Percentiles rank a stretch among this genome's conserved stretches.
These are phyloP conservation scores for Nitzschia palea DNA, from an alignment of 108 stramenopile genomes.

Conservation along the genomic window DNA sequence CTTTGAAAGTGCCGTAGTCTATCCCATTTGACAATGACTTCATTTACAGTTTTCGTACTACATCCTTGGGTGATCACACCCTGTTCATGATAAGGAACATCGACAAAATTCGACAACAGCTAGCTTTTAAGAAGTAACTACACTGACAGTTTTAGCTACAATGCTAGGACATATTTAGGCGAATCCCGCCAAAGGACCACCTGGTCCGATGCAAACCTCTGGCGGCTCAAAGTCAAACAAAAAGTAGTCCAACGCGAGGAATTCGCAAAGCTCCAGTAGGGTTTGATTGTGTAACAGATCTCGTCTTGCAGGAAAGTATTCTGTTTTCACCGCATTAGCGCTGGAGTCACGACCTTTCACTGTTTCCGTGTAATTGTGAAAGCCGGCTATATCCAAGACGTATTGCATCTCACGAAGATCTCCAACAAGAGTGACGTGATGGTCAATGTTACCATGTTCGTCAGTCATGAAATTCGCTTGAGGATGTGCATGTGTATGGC, in stretches of 20 bases:
- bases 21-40: too few relatives aligned
- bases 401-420: constrained; percentile 23
- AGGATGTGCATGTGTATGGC: constrained; percentile 3
- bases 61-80: too few relatives aligned
- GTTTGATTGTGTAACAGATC: constrained; percentile 26
- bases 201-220: background rate
- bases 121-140: too few relatives aligned
- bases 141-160: too few relatives aligned
- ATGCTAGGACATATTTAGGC: too few relatives aligned
- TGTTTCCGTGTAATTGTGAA: constrained; percentile 5
- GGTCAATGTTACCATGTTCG: background rate
- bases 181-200: background rate
- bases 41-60: too few relatives aligned
- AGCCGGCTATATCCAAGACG: background rate
- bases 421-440: constrained; percentile 20
- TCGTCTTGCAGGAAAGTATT: constrained; percentile 17
- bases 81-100: too few relatives aligned
- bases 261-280: constrained; percentile 10
- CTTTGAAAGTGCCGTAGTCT: too few relatives aligned
- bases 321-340: constrained; percentile 14
- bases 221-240: constrained; percentile 23
- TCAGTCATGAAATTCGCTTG: constrained; percentile 10
- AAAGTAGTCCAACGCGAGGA: constrained; percentile 11
- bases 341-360: constrained; percentile 7
- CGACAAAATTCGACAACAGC: too few relatives aligned